Evolutionary conservation across 352 stramenopile species (phyloP), one percentile per base, ranked within the genome.

Genomic region (Phytopythium kandeliae): DNA sequence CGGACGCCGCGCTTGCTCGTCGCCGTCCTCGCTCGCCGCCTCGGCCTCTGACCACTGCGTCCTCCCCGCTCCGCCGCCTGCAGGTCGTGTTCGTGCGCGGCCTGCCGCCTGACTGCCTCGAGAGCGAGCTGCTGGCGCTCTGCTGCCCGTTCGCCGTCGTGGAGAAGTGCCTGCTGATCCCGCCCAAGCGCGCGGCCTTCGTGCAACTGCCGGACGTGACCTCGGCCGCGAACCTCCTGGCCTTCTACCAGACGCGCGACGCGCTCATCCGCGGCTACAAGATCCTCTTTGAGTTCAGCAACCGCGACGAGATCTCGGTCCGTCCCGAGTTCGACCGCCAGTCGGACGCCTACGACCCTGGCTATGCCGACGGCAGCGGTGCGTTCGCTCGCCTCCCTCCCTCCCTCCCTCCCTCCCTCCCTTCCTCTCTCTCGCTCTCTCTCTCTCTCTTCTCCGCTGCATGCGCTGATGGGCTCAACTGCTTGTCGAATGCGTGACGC

Each of bases 41-140:
- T 66, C 42, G 55, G 35, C 36, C 36, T 41, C n/a, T n/a, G n/a
- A n/a, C n/a, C n/a, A n/a, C n/a, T n/a, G n/a, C 37, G 37, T n/a
- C 37, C 37, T 37, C 3, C 11, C 10, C 35, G 35, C 22, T 1
- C 28, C 10, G 28, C 28, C 56, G 6, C 12, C 22, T 46, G n/a
- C n/a, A 91, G 79, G 78, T 89, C 45, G 69, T 92, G 17, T 89
- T 88, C 49, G 78, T 90, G n/a, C 79, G 78, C 37, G 77, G 75
- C 28, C 62, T 92, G 9, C 82, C 82, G 9, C 55, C 67, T 24
- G 82, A 92, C 54, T 92, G 82, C 55, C 66, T 92, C 25, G 82
- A 92, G 55, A 90, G 78, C 46, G 82, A 92, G 51, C 69, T 92
- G 25, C 73, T 92, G 24, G 82, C 82, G 38, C 69, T 92, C 30